Conservation (phyloP, 1,284 basidiomycete genomes). For the Ganoderma lucidum region DNA sequence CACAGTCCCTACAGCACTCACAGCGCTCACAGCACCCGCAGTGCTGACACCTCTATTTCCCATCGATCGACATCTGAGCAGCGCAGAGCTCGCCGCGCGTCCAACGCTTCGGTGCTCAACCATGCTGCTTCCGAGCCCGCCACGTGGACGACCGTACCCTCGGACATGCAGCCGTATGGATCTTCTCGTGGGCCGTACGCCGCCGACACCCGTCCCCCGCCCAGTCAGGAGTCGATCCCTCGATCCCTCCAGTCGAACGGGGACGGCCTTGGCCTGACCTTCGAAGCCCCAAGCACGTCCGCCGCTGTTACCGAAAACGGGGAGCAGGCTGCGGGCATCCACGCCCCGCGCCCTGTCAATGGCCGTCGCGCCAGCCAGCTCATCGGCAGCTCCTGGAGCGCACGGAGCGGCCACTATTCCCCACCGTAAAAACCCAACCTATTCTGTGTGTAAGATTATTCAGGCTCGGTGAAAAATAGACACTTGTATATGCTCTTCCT, state of each 20-base stretch:
- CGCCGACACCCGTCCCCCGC: constrained; percentile 14
- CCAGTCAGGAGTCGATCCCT: constrained; percentile 30
- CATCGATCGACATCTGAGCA: constrained; percentile 18
- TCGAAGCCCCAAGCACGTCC: constrained; percentile 11
- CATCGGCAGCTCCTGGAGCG: constrained; percentile 27
- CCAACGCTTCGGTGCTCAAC: constrained; percentile 15
- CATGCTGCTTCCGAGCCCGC: constrained; percentile 2
- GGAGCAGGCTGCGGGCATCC: constrained; percentile 34
- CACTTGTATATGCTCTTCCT: constrained; percentile 2
- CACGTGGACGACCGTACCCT: constrained; percentile 18
- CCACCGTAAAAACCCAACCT: background rate
- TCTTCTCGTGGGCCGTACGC: constrained; percentile 20
- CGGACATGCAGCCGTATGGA: constrained; percentile 23
- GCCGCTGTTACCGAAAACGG: constrained; percentile 33
- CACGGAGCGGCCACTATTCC: constrained; percentile 21
- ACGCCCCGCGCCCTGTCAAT: constrained; percentile 34
- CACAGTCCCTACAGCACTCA: constrained; percentile 12
- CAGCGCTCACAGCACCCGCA: background rate
- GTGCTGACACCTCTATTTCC: constrained; percentile 2
- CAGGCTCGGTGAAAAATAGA: background rate
- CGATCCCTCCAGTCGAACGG: constrained; percentile 22
- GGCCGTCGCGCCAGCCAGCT: constrained; percentile 31
- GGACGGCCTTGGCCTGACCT: constrained; percentile 9
- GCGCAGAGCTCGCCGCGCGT: constrained; percentile 22
- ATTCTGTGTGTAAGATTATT: constrained; percentile 8